These are phyloP conservation scores for Cercophora samala DNA, from an alignment of 495 filamentous ascomycete species.

Conservation along the genomic window DNA sequence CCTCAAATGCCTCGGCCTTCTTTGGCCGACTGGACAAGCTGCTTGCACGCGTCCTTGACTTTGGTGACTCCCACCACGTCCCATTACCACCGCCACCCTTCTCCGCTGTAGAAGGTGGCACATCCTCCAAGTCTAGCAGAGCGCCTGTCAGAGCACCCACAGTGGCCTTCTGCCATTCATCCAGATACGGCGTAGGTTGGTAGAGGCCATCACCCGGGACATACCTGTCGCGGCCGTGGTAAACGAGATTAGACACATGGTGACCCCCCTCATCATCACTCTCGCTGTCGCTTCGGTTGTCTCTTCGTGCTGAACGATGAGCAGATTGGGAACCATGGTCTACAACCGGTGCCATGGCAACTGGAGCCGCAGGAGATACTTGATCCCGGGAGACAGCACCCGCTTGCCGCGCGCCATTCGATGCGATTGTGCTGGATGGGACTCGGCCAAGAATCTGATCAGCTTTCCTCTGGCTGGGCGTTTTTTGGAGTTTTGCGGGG, in stretches of 20 bases:
- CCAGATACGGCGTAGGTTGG: conserved; percentile 45
- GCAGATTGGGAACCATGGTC: not conserved
- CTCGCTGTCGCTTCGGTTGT: conserved; percentile 21
- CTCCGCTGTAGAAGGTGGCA: conserved; percentile 36
- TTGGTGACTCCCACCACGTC: conserved; percentile 54
- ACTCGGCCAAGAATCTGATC: conserved; percentile 30
- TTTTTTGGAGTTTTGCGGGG: conserved; percentile 22
- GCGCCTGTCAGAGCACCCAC: conserved; percentile 49
- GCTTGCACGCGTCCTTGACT: conserved; percentile 38
- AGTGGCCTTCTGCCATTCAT: conserved; percentile 58
- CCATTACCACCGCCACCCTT: conserved; percentile 20
- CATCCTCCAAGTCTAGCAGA: conserved; percentile 47
- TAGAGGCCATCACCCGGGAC: conserved; percentile 44
- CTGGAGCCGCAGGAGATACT: conserved; percentile 7
- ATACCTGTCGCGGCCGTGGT: conserved; percentile 42
- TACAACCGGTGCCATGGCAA: conserved; percentile 7
- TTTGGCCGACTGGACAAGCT: conserved; percentile 38
- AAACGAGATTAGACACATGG: conserved; percentile 44
- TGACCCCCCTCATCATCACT: conserved; percentile 26
- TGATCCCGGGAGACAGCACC: conserved; percentile 4
- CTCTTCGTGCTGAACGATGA: conserved; percentile 7
- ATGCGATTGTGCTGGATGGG: conserved; percentile 11
- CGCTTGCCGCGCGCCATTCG: conserved; percentile 10
- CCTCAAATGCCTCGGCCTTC: conserved; percentile 46
- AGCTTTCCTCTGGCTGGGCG: conserved; percentile 30